A percentile compares a stretch with the other conserved stretches of the same genome.
phyloP scores from a whole-genome alignment of 1,284 basidiomycete genomes.

The Earliella scabrosa region DNA sequence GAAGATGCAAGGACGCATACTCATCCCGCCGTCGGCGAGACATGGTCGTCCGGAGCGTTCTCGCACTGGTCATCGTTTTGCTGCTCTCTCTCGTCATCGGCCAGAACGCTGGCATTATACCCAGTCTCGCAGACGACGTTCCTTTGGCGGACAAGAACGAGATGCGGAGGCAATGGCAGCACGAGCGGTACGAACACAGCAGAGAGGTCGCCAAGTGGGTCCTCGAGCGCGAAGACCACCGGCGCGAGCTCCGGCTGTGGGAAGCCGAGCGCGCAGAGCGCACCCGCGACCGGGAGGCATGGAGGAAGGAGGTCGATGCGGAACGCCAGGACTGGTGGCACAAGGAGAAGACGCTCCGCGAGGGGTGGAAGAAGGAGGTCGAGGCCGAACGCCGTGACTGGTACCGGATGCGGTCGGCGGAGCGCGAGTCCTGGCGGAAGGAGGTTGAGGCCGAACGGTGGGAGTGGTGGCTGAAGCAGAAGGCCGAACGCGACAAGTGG shows the following conservation, averaged over 20 bases:
- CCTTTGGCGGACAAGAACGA: not conserved
- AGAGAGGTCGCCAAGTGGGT: constrained; percentile 5
- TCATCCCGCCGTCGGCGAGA: not conserved
- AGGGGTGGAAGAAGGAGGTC: not conserved
- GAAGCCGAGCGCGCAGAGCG: not conserved
- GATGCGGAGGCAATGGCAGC: constrained; percentile 1
- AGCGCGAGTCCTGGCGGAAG: not conserved
- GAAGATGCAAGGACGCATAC: not conserved
- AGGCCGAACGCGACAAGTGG: not conserved
- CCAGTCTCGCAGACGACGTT: constrained; percentile 6
- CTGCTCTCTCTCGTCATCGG: not conserved
- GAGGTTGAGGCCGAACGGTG: constrained; percentile 4
- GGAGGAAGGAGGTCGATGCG: not conserved
- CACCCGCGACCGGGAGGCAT: constrained; percentile 1
- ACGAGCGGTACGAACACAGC: not conserved
- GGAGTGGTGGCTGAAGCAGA: not conserved
- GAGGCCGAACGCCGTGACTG: not conserved
- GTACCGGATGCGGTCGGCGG: no score
- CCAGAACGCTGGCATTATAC: constrained; percentile 1
- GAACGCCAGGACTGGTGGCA: not conserved
- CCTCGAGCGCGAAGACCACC: constrained; percentile 8
- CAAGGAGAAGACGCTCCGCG: not conserved
- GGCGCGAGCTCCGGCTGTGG: not conserved
- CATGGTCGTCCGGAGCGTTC: no score
- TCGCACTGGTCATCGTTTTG: not conserved